Evolutionary conservation across 345 rosid species (phyloP), one percentile per base, ranked within the genome.

Genomic region (Corchorus capsularis): DNA sequence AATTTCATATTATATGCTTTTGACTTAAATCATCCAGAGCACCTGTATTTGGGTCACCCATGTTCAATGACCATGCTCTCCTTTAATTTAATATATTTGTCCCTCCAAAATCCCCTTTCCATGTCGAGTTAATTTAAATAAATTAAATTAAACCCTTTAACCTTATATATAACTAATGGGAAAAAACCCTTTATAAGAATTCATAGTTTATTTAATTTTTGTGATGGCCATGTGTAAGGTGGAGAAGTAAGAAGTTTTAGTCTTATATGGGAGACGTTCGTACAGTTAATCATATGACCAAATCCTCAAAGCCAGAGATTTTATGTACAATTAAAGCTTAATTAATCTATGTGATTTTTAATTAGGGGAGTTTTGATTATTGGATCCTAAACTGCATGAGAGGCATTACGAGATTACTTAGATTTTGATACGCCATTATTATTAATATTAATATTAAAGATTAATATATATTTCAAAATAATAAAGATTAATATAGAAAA

Each of bases 361-460:
- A 27, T 27, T 27, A 27, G 27, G 27, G 27, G 27, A 27, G 27
- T 27, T 43, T 66, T 20, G n/a, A 45, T 46, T 45, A 43, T 66
- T 34, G 37, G 71, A 69, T 70, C 49, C 64, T 41, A 61, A 61
- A 3, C 64, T 61, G n/a, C 41, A 61, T 16, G 14, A 39, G 53
- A 27, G 37, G 7, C 37, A 71, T 60, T 20, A 4, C 2, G 69
- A 76, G 83, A 84, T 79, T 62, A 46, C 79, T 79, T 71, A 61
- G 81, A 79, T 74, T 66, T 65, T 71, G 37, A 77, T 45, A 52
- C 39, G 35, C 35, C 62, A 22, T 59, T 22, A 11, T 71, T 54
- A 63, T 41, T 52, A 50, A 65, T 27, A 27, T 27, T 27, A 27
- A 27, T 27, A 27, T 27, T n/a, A n/a, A n/a, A 63, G 68, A 72